phyloP scores from a whole-genome alignment of 495 filamentous ascomycete genomes.

The Baudoinia panamericana region DNA sequence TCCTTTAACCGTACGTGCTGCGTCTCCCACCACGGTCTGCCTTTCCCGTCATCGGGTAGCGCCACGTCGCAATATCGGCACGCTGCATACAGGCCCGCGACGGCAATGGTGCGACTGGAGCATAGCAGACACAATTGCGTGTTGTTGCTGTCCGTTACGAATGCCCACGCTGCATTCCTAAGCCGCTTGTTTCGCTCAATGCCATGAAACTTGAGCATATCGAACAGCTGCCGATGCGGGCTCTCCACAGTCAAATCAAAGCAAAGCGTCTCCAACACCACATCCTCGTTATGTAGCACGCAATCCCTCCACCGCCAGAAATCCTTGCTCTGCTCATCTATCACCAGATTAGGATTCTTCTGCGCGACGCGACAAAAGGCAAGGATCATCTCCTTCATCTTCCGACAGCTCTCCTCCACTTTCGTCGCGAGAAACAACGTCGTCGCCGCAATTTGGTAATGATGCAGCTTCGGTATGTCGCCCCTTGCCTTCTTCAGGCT shows the following conservation, averaged over 20 bases:
- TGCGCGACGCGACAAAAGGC: constrained; percentile 89
- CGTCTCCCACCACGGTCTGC: constrained; percentile 79
- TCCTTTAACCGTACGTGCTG: constrained; percentile 48
- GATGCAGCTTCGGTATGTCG: constrained; percentile 58
- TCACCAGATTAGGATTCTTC: constrained; percentile 70
- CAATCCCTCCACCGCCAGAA: constrained; percentile 95
- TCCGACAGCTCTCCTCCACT: constrained; percentile 88
- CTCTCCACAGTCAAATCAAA: constrained; percentile 85
- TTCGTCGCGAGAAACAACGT: constrained; percentile 89
- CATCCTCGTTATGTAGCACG: constrained; percentile 79
- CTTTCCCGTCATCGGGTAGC: constrained; percentile 58
- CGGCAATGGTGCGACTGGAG: constrained; percentile 63
- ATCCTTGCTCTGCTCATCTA: constrained; percentile 92
- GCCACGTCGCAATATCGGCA: constrained; percentile 52
- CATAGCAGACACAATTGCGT: constrained; percentile 78
- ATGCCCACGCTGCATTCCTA: constrained; percentile 78
- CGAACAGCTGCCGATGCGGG: constrained; percentile 69
- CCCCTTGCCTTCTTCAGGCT: constrained; percentile 47
- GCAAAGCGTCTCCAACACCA: constrained; percentile 79
- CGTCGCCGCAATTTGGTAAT: constrained; percentile 76
- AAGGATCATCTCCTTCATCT: constrained; percentile 83
- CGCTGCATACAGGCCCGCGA: constrained; percentile 75
- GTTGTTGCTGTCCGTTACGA: constrained; percentile 75
- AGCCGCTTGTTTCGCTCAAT: constrained; percentile 60
- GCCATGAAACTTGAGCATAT: constrained; percentile 55